A percentile compares a stretch with the other conserved stretches of the same genome.
Evolutionary conservation across 352 stramenopile species (phyloP).

Genomic region (Phytophthora pistaciae): DNA sequence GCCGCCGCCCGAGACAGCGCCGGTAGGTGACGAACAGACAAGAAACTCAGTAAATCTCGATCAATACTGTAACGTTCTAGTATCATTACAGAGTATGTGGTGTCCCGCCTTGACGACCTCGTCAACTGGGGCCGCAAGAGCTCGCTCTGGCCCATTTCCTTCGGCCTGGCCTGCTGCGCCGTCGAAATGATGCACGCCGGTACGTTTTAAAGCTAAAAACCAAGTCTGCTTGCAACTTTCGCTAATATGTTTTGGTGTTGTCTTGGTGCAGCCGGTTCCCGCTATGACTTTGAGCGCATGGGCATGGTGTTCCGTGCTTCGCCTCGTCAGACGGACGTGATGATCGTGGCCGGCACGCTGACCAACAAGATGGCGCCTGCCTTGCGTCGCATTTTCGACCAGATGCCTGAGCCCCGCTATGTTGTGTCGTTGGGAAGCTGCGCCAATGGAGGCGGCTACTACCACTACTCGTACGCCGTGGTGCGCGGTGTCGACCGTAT

Average conservation of each 20-base stretch:
- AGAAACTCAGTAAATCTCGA: too few relatives aligned
- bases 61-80: not conserved
- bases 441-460: constrained; percentile 94
- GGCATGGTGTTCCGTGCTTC: constrained; percentile 97
- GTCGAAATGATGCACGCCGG: constrained; percentile 98
- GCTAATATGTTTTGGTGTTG: too few relatives aligned
- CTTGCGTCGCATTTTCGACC: constrained; percentile 96
- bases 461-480: constrained; percentile 96
- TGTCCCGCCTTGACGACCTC: constrained; percentile 97
- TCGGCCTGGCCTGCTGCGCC: constrained; percentile 98
- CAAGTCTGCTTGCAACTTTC: too few relatives aligned
- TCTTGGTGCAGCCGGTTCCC: constrained; percentile 47
- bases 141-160: constrained; percentile 99
- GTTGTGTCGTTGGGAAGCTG: constrained; percentile 98
- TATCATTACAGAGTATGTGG: constrained; percentile 92
- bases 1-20: constrained; percentile 70
- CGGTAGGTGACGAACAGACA: constrained; percentile 44
- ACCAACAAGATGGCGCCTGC: constrained; percentile 99
- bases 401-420: constrained; percentile 98
- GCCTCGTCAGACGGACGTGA: constrained; percentile 94
- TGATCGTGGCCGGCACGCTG: constrained; percentile 96
- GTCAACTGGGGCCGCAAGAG: constrained; percentile 97
- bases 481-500: constrained; percentile 97
- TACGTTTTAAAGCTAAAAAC: constrained; percentile 29
- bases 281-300: constrained; percentile 98